These are phyloP conservation scores for Wickerhamomyces kurtzmanii DNA, from an alignment of 805 yeast genomes.

Conservation along the genomic window DNA sequence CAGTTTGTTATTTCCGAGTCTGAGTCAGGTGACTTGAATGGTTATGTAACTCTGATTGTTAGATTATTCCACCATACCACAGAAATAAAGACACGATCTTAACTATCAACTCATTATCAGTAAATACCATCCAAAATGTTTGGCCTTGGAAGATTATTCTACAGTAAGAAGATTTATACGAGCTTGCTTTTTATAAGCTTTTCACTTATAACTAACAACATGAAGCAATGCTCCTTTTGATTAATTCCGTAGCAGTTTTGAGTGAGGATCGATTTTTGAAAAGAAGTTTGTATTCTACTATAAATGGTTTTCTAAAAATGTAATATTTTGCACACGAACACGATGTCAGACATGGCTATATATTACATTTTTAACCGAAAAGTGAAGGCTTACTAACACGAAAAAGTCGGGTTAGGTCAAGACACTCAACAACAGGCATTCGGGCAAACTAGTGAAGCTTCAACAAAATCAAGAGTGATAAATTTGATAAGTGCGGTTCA, in stretches of 20 bases:
- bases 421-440: constrained; percentile 29
- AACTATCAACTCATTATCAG: no score
- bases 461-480: constrained; percentile 49
- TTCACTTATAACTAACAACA: constrained; percentile 1
- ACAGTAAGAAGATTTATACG: constrained; percentile 20
- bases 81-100: no score
- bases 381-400: constrained; percentile 7
- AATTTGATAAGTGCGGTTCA: constrained; percentile 65
- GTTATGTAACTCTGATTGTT: no score
- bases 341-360: constrained; percentile 9
- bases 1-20: no score
- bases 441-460: constrained; percentile 33
- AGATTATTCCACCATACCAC: no score
- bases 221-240: constrained; percentile 35
- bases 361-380: not conserved
- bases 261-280: constrained; percentile 74
- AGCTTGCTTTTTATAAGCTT: not conserved
- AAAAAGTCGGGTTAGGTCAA: constrained; percentile 37
- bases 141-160: constrained; percentile 51
- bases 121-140: no score
- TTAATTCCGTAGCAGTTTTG: constrained; percentile 69
- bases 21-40: no score
- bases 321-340: constrained; percentile 4
- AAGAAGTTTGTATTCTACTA: constrained; percentile 31
- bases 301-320: not conserved